phyloP scores from a whole-genome alignment of 1,284 basidiomycete genomes.

The Naganishia cerealis region DNA sequence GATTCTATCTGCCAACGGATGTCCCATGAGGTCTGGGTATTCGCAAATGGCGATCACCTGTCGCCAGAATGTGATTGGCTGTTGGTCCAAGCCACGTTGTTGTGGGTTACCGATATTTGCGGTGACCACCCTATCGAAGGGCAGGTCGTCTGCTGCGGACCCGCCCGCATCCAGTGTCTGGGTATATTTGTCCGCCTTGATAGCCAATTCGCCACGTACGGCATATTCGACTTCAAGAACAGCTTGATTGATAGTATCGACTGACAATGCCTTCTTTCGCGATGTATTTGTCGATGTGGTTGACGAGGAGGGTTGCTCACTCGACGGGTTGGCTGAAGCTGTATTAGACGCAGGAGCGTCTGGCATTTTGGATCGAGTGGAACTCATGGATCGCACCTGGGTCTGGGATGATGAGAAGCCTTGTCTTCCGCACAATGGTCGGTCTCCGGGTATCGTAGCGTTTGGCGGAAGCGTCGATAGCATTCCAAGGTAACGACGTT shows the following conservation, averaged over 20 bases:
- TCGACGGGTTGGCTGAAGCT: conserved; percentile 19
- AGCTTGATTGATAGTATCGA: conserved; percentile 67
- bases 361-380: conserved; percentile 26
- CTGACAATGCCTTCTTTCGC: conserved; percentile 38
- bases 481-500: conserved; percentile 4
- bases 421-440: conserved; percentile 3
- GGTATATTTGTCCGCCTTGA: conserved; percentile 82
- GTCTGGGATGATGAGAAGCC: conserved; percentile 11
- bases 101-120: conserved; percentile 99
- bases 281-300: neutral
- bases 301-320: neutral
- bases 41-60: conserved; percentile 79
- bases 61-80: conserved; percentile 86
- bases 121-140: conserved; percentile 85
- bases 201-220: conserved; percentile 93
- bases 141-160: conserved; percentile 59
- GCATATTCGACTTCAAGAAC: conserved; percentile 90
- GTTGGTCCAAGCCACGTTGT: conserved; percentile 89
- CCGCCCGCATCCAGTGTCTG: conserved; percentile 63
- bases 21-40: conserved; percentile 79
- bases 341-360: conserved; percentile 19
- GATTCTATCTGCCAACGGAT: conserved; percentile 65
- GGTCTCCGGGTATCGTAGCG: neutral
- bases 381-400: conserved; percentile 23
- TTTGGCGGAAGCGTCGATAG: conserved; percentile 10